phyloP scores from a whole-genome alignment of 345 rosid species.

The Bruguiera parviflora region DNA sequence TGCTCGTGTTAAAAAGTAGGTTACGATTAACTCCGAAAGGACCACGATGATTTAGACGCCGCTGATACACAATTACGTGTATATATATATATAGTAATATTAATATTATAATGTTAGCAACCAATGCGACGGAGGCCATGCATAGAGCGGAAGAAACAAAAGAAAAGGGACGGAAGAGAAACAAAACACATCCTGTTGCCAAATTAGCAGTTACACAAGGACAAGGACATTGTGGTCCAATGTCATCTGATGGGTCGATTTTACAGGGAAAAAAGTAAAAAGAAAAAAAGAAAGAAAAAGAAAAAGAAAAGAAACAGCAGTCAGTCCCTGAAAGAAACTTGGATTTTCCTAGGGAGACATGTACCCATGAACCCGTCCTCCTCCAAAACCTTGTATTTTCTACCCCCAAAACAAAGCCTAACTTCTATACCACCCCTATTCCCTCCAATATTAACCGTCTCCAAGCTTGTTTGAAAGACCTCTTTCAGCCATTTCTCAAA shows the following conservation, averaged over 20 bases:
- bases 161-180: not conserved
- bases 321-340: slow-evolving; percentile 35
- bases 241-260: slow-evolving; percentile 21
- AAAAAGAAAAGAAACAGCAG: not conserved
- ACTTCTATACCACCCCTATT: slow-evolving; percentile 34
- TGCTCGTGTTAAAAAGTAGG: no score
- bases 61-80: no score
- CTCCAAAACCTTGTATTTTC: slow-evolving; percentile 23
- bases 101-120: no score
- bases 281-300: not conserved
- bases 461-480: slow-evolving; percentile 54
- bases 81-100: no score
- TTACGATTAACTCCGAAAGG: no score
- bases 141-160: not conserved
- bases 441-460: slow-evolving; percentile 39
- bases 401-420: slow-evolving; percentile 44
- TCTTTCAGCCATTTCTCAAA: slow-evolving; percentile 75
- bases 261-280: slow-evolving; percentile 19
- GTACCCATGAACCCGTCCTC: slow-evolving; percentile 46
- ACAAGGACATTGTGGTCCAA: slow-evolving; percentile 22
- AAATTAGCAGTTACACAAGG: slow-evolving; percentile 24
- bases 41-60: no score
- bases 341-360: slow-evolving; percentile 56
- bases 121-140: no score
- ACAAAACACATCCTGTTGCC: slow-evolving; percentile 28